Evolutionary conservation across 495 filamentous ascomycete genomes (phyloP), one percentile per base, ranked within the genome.

Genomic region (Podospora pseudopauciseta): DNA sequence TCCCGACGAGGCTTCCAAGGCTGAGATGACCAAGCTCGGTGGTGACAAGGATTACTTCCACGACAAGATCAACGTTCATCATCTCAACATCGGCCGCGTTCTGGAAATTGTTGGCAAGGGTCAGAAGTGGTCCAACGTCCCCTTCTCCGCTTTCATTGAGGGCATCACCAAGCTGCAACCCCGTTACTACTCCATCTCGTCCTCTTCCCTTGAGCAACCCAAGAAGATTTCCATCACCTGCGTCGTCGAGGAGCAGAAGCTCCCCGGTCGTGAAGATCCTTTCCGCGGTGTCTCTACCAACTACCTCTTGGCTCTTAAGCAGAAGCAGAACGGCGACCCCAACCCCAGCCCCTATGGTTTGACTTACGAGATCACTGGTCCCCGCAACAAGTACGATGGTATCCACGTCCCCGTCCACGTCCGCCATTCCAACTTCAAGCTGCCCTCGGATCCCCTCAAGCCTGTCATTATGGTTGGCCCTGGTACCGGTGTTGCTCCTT

Each of bases 161-260:
- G 91, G 93, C 70, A 78, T 98, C 65, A 91, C 90, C 80, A 97
- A 96, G 83, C 87, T 99, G 59, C 95, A 98, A 76, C 94, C 96
- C 9, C 92, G 95, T 32, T 99, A 98, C 84, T 99, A 99, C 83
- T 98, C 96, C 27, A 99, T 99, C 78, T 99, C 95, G 26, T 98
- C 96, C 0, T 97, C 94, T 0, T 97, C 95, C 26, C 78, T 92
- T 11, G 95, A 96, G 54, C 94, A 99, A 69, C 94, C 95, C 79
- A 89, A 96, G 76, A 90, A 92, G 81, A 91, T 98, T 70, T 91
- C 95, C 68, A 90, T 99, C 71, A 99, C 95, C 3, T 94, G 94
- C 66, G 92, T 98, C 49, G 95, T 99, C 67, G 96, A 97, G 79
- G 90, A 89, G 54, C 82, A 91, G 69, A 79, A 85, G 53, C 84